Evolutionary conservation across 129 eudicot species (phyloP), one percentile per base, ranked within the genome.

Genomic region (Arctium lappa): DNA sequence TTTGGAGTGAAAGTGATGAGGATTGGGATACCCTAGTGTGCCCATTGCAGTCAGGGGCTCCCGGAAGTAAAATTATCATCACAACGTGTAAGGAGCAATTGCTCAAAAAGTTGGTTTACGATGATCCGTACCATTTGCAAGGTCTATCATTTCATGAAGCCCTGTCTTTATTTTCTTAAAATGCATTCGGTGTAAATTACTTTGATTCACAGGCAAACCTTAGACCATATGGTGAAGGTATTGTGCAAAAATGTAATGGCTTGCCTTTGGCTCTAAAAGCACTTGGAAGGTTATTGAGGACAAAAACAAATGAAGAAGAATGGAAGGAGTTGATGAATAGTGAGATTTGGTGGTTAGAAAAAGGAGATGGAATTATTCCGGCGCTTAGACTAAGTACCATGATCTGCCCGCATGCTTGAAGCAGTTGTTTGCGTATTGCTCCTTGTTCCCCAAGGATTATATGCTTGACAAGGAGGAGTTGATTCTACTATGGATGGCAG

Each of bases 51-150:
- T 31, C 29, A 1, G 86, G 90, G 36, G 80, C 80, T 9, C 72
- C 80, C 0, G 89, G 89, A 56, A 88, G 91, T 72, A 88, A 48
- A 81, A 48, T 90, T 72, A 56, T 90, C 5, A 85, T 84, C 6
- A 90, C 94, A 2, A 81, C 94, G 46, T 87, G 88, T 2, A 80
- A 70, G 31, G n/a, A 16, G 8, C 30, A 18, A 0, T 65, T 86
- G 33, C 85, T 83, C 1, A 68, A 39, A 34, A 74, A 37, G 50
- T 32, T 87, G 74, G 70, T 88, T 66, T 40, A 77, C 15, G 74
- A 30, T 70, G 72, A 75, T 12, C 1, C 30, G 38, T 82, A 90
- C 32, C 73, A 34, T 31, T 31, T 90, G 6, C 39, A 74, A 15
- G 18, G 9, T 6, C 69, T 90, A 77, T 42, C 65, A 2, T 74